Base-by-base conservation (phyloP, 768 basidiomycete genomes). In the Neoboletus magnificus region DNA sequence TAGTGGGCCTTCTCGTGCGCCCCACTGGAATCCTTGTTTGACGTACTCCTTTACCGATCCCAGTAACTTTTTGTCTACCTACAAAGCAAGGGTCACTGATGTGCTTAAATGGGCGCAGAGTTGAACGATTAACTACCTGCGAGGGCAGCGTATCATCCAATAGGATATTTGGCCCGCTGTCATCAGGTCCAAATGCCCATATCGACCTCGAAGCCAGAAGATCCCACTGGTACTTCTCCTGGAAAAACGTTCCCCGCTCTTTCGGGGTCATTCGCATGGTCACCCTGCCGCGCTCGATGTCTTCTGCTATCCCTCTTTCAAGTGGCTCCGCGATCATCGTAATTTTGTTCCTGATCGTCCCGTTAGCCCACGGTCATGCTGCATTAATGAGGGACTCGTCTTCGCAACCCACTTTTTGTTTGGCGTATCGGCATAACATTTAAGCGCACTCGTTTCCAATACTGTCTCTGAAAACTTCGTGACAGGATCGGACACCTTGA, bases 21-120 rank as follows among this genome's bases (percentile, higher is more conserved):
- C 97, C 97, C 97, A 98, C 68, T 97, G 97, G 86, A 99, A 99
- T 35, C 97, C 97, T 74, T 99, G 97, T 75, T 93, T 98, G 66
- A 99, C 87, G 59, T 93, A 89, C 61, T 98, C 96, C 74, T 86
- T 95, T 52, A 98, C 92, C 7, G 88, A 87, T 35, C 81, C 84
- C 49, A 99, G 75, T 50, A 94, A 65, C 70, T 95, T 98, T 74
- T 97, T 97, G 75, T 99, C 96, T 41, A 97, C 84, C 87, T 93
- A 62, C 18, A 57, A 40, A 39, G 37, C 37, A 20, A 41, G 27
- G 33, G 47, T 57, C 49, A 56, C 36, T 47, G 15, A 33, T 30
- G 33, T 25, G 27, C 18, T 27, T 8, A 20, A 35, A 37, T 30
- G 25, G 42, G 9, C 33, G 22, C 23, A 44, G 9, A 42, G 8